These are phyloP conservation scores for Craspedostauros australis DNA, from an alignment of 108 stramenopile genomes.

Conservation along the genomic window DNA sequence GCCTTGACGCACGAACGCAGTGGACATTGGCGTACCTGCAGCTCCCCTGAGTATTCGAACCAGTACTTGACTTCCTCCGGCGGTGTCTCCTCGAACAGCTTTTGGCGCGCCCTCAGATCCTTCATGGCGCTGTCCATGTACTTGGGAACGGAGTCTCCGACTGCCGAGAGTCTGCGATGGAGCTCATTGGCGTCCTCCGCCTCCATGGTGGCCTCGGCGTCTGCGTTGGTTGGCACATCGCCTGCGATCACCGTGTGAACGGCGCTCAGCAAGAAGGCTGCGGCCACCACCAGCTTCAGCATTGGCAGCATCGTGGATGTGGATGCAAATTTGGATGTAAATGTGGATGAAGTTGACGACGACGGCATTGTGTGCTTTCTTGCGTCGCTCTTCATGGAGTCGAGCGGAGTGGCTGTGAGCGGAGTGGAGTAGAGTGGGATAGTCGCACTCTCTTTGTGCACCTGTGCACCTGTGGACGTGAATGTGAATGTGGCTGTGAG, in stretches of 20 bases:
- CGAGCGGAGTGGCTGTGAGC: too few relatives aligned
- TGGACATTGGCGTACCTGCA: slow-evolving; percentile 54
- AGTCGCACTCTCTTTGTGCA: too few relatives aligned
- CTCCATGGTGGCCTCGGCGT: not conserved
- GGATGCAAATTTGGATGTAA: not conserved
- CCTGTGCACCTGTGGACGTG: too few relatives aligned
- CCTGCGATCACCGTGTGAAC: not conserved
- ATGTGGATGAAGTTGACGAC: too few relatives aligned
- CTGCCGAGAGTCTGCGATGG: not conserved
- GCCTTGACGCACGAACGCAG: too few relatives aligned
- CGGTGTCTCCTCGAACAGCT: slow-evolving; percentile 80
- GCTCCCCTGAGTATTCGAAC: slow-evolving; percentile 84
- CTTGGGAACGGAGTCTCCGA: slow-evolving; percentile 42
- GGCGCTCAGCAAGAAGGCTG: slow-evolving; percentile 16
- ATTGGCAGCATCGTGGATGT: slow-evolving; percentile 4
- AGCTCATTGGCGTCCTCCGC: too few relatives aligned
- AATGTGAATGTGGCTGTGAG: too few relatives aligned
- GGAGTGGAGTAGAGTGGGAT: too few relatives aligned
- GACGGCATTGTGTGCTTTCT: too few relatives aligned
- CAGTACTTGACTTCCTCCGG: slow-evolving; percentile 87
- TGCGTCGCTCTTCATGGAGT: too few relatives aligned
- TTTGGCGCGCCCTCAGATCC: slow-evolving; percentile 64
- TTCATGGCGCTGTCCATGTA: slow-evolving; percentile 66
- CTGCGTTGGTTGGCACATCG: not conserved
- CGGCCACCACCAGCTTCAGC: slow-evolving; percentile 8